A percentile compares a stretch with the other conserved stretches of the same genome.
These are phyloP conservation scores for Cryptosporidium canis DNA, from an alignment of 169 alveolate species.

Conservation along the genomic window DNA sequence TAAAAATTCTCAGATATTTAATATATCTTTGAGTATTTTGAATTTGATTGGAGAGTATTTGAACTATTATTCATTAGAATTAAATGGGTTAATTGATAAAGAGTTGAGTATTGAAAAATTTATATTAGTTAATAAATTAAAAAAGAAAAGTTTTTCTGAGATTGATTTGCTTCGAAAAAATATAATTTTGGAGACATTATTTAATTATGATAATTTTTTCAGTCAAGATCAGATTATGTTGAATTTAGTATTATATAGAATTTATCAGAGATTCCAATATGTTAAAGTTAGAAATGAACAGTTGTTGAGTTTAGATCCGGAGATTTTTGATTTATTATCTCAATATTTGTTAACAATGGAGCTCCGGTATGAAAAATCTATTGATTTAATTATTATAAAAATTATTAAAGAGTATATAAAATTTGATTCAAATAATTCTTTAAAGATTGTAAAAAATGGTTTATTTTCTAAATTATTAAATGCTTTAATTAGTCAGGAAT, in stretches of 20 bases:
- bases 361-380: background rate
- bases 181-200: background rate
- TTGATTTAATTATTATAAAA: background rate
- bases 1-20: background rate
- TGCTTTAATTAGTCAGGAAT: background rate
- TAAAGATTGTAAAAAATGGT: background rate
- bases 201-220: background rate
- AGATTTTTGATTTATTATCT: background rate
- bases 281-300: background rate
- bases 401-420: slow-evolving; percentile 19
- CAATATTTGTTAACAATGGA: background rate
- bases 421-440: background rate
- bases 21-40: slow-evolving; percentile 3
- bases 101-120: background rate
- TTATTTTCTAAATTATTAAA: slow-evolving; percentile 36
- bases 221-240: background rate
- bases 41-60: background rate
- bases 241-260: slow-evolving; percentile 11
- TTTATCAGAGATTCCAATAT: background rate
- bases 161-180: background rate
- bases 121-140: slow-evolving; percentile 2
- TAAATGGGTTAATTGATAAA: background rate
- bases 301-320: too few relatives aligned
- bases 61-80: background rate
- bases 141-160: background rate